Conservation (phyloP, 2,329 filamentous ascomycete species). For the Zopfia rhizophila region DNA sequence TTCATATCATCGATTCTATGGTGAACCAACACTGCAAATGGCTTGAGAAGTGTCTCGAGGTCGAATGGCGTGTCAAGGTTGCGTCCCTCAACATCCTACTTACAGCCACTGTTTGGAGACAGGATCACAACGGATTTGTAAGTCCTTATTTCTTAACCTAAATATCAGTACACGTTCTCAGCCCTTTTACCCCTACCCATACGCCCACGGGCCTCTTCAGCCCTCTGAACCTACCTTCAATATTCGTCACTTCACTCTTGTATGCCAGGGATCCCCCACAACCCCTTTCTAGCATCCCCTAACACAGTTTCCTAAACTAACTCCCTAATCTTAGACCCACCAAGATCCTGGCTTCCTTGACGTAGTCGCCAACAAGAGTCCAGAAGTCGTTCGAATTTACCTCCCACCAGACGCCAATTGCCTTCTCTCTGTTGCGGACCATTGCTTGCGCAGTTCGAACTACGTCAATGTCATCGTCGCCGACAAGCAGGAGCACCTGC, state of each 20-base stretch:
- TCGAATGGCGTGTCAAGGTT: constrained; percentile 78
- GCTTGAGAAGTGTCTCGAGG: constrained; percentile 83
- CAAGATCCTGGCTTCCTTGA: constrained; percentile 85
- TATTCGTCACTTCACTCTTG: too few species aligned
- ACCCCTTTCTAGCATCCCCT: too few species aligned
- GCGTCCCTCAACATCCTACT: constrained; percentile 82
- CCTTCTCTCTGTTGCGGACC: constrained; percentile 78
- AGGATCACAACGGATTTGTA: constrained; percentile 87
- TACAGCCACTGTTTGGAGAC: constrained; percentile 81
- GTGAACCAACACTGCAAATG: constrained; percentile 89
- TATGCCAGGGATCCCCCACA: too few species aligned
- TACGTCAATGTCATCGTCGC: constrained; percentile 85
- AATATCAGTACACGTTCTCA: too few species aligned
- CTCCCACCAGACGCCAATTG: constrained; percentile 83
- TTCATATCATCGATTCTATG: constrained; percentile 86
- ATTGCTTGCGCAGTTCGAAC: constrained; percentile 77
- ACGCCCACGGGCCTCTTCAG: too few species aligned
- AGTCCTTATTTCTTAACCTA: too few species aligned
- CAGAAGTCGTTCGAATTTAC: constrained; percentile 83
- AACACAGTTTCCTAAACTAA: too few species aligned
- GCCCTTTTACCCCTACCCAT: too few species aligned
- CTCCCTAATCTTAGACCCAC: too few species aligned
- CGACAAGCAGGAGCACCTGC: constrained; percentile 82
- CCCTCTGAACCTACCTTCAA: too few species aligned
- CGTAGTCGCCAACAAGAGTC: constrained; percentile 81